Base-by-base conservation (phyloP, 164 flowering plant species). In the Houttuynia cordata region DNA sequence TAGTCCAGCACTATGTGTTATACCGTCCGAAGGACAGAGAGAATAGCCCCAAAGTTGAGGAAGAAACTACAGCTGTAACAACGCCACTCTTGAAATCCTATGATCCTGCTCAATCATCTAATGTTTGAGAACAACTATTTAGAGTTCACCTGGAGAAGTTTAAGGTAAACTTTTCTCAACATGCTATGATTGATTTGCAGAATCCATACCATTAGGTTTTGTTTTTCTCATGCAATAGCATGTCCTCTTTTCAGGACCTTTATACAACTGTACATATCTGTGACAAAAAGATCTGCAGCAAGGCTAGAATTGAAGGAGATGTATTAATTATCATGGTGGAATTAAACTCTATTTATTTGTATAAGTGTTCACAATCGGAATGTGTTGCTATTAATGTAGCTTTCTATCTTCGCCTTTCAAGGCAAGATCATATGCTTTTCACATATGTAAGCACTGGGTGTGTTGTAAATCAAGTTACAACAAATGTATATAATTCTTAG, bases 1-100 rank as follows among this genome's bases (percentile, higher is more conserved):
- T 90, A 56, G 58, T 73, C 56, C 98, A 93, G 71, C 98, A 87
- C 70, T 90, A 77, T 66, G 70, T 93, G 57, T 70, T 90, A 5
- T 90, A 90, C 73, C 96, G 74, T 30, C 58, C 74, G 57, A 70
- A 72, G 70, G 76, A 73, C 19, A 60, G 42, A 50, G 56, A 55
- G 19, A 56, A 57, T 24, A 8, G 8, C 17, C 49, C 13, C 14
- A 17, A 45, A 14, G 49, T 45, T 45, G 57, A 54, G 3, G 57
- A 54, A 24, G 57, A 54, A 24, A 54, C 34, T 24, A 24, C 57
- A 24, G 21, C 57, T 10, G 34, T 54, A 3, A 54, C 30, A 54
- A 24, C 57, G 4, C 57, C 57, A 19, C 30, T 54, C 34, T 15
- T 54, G 57, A 54, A 54, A 30, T 12, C 57, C 15, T 14, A 24